Conservation (phyloP, 805 yeast genomes). For the Saccharomycopsis sp. region DNA sequence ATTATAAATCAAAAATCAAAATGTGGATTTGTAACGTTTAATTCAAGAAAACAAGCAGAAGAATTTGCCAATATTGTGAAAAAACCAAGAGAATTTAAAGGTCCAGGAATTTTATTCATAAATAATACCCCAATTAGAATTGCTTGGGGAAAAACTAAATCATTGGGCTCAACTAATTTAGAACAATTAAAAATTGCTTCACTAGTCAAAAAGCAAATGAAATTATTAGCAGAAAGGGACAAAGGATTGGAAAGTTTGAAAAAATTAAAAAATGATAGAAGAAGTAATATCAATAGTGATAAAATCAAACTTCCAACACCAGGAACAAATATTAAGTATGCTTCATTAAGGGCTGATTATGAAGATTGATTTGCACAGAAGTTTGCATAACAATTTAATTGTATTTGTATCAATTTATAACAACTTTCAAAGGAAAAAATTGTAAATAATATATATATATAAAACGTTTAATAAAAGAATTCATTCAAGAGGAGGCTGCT, state of each 20-base stretch:
- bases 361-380: neutral
- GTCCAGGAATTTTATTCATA: conserved; percentile 28
- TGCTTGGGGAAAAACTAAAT: conserved; percentile 42
- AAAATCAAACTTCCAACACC: neutral
- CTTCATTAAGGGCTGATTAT: neutral
- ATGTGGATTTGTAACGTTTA: conserved; percentile 55
- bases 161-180: conserved; percentile 31
- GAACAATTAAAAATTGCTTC: conserved; percentile 39
- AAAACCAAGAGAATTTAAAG: conserved; percentile 11
- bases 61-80: conserved; percentile 25
- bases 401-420: too few relatives aligned
- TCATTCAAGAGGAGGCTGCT: too few relatives aligned
- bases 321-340: neutral
- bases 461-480: too few relatives aligned
- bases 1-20: conserved; percentile 46
- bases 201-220: conserved; percentile 43
- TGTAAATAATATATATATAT: too few relatives aligned
- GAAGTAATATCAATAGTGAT: neutral
- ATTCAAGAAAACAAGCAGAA: conserved; percentile 41
- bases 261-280: neutral
- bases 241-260: neutral
- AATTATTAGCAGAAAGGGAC: conserved; percentile 34
- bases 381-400: too few relatives aligned
- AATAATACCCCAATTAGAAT: conserved; percentile 38
- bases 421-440: too few relatives aligned